These are phyloP conservation scores for Gardenia jasminoides DNA, from an alignment of 257 asterid species.

Conservation along the genomic window DNA sequence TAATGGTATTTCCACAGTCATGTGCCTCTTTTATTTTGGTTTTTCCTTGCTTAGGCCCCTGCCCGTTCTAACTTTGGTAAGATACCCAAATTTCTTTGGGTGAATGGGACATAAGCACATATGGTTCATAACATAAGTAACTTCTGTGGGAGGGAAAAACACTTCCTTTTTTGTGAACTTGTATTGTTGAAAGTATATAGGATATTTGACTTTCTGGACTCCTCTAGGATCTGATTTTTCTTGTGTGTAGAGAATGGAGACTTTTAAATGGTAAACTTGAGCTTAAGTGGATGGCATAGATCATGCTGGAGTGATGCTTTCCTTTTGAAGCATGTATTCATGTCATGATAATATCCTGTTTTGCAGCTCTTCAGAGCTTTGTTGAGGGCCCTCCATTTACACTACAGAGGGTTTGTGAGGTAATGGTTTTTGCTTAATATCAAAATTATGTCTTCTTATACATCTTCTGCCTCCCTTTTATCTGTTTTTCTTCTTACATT, in stretches of 20 bases:
- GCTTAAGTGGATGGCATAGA: not conserved
- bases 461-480: no score
- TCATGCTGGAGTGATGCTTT: not conserved
- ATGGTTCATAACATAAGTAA: not conserved
- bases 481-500: not conserved
- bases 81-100: constrained; percentile 4
- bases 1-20: constrained; percentile 74
- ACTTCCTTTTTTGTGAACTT: not conserved
- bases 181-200: not conserved
- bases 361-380: constrained; percentile 82
- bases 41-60: constrained; percentile 1
- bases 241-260: not conserved
- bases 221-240: not conserved
- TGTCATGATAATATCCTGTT: not conserved
- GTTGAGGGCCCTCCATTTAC: constrained; percentile 96
- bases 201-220: constrained; percentile 1
- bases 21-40: constrained; percentile 19
- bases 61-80: not conserved
- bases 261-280: not conserved
- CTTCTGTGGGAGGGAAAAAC: not conserved
- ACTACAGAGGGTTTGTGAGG: constrained; percentile 97
- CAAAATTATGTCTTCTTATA: not conserved
- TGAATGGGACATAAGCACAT: not conserved
- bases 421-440: constrained; percentile 17
- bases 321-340: not conserved